phyloP scores from a whole-genome alignment of 768 basidiomycete species.

The Russula abietina region DNA sequence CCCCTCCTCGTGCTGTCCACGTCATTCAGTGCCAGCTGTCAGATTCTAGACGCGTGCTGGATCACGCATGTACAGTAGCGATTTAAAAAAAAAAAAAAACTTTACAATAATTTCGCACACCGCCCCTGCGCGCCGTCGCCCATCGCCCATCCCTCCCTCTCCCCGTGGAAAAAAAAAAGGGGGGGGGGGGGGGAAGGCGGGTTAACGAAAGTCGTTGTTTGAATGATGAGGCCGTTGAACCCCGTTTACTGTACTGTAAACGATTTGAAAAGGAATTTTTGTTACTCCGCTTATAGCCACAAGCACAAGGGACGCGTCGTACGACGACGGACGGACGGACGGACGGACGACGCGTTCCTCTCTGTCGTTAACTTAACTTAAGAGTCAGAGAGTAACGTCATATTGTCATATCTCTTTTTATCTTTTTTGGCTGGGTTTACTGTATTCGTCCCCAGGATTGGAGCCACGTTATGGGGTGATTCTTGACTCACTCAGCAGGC shows the following conservation, averaged over 20 bases:
- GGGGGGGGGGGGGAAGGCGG: no score
- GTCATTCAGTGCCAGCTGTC: slow-evolving; percentile 13
- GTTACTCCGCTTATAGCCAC: no score
- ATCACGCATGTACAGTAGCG: no score
- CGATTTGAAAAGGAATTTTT: no score
- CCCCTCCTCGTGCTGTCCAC: neutral
- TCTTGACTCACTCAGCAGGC: neutral
- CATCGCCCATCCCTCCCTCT: no score
- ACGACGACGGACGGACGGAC: no score
- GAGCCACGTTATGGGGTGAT: slow-evolving; percentile 12
- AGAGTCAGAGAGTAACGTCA: neutral
- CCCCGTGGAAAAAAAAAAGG: neutral
- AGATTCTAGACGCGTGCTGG: neutral
- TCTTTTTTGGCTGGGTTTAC: neutral
- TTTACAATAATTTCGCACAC: neutral
- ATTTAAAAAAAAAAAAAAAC: no score
- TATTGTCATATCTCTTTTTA: no score
- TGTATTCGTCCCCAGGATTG: neutral
- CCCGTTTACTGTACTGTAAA: no score
- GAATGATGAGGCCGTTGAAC: no score
- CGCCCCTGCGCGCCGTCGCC: neutral
- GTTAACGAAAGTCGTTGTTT: no score
- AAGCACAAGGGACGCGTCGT: no score
- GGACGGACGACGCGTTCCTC: neutral
- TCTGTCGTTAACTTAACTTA: neutral